phyloP scores from a whole-genome alignment of 441 rosid genomes.

The Populus hybrid region DNA sequence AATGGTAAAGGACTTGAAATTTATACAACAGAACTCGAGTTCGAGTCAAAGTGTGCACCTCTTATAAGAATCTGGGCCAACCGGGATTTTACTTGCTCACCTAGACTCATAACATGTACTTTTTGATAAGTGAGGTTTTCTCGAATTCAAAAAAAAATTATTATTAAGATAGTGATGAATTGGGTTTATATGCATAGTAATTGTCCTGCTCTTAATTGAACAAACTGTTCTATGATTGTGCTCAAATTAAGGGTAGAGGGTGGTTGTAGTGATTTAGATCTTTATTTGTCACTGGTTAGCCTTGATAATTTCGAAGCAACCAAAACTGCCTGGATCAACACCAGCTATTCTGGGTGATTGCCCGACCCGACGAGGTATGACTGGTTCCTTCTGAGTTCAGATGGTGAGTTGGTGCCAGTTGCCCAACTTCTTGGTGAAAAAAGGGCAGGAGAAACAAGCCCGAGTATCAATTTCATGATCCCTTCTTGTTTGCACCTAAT shows the following conservation, averaged over 20 bases:
- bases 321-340: not conserved
- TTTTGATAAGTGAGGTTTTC: too few relatives aligned
- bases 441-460: not conserved
- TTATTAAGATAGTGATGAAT: not conserved
- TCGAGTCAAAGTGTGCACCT: too few relatives aligned
- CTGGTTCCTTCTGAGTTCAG: not conserved
- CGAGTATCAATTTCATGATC: not conserved
- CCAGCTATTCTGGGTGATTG: not conserved
- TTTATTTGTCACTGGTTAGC: not conserved
- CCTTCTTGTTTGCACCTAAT: not conserved
- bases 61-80: too few relatives aligned
- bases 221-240: not conserved
- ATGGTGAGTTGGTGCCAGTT: not conserved
- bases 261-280: not conserved
- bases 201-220: not conserved
- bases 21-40: too few relatives aligned
- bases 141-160: too few relatives aligned
- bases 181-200: not conserved
- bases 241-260: not conserved
- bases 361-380: not conserved
- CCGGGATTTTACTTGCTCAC: too few relatives aligned
- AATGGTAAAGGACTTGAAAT: too few relatives aligned
- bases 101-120: too few relatives aligned
- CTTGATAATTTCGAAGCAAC: not conserved
- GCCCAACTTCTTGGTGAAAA: not conserved